Conservation (phyloP, 331 rosid species). For the Dryas integrifolia region DNA sequence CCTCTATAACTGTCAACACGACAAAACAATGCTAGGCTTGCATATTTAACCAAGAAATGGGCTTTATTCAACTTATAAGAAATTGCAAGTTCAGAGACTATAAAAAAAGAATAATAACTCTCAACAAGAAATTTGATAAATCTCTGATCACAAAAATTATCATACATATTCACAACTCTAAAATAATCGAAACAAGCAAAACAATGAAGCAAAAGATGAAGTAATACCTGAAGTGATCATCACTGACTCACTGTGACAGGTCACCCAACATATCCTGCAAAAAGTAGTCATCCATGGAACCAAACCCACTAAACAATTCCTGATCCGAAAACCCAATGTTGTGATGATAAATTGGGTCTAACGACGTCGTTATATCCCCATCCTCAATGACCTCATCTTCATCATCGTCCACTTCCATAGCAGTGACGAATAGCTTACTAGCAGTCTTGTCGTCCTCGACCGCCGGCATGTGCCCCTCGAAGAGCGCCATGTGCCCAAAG, state of each 20-base stretch:
- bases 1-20: too few species aligned
- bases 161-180: too few species aligned
- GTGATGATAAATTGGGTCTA: background rate
- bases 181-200: background rate
- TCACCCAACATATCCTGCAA: constrained; percentile 36
- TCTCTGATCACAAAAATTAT: too few species aligned
- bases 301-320: constrained; percentile 47
- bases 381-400: constrained; percentile 12
- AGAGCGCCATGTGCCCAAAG: constrained; percentile 61
- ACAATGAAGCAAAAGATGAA: background rate
- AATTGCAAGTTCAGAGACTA: too few species aligned
- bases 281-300: constrained; percentile 33
- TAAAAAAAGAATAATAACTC: too few species aligned
- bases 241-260: background rate
- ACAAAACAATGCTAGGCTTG: too few species aligned
- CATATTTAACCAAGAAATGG: too few species aligned
- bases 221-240: background rate
- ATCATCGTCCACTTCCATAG: constrained; percentile 23
- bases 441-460: constrained; percentile 46
- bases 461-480: constrained; percentile 73
- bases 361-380: background rate
- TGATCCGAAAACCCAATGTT: constrained; percentile 37
- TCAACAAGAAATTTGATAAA: too few species aligned
- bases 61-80: too few species aligned
- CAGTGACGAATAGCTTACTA: constrained; percentile 9